Evolutionary conservation across 352 stramenopile species (phyloP), one percentile per base, ranked within the genome.

Genomic region (Peronospora belbahrii): DNA sequence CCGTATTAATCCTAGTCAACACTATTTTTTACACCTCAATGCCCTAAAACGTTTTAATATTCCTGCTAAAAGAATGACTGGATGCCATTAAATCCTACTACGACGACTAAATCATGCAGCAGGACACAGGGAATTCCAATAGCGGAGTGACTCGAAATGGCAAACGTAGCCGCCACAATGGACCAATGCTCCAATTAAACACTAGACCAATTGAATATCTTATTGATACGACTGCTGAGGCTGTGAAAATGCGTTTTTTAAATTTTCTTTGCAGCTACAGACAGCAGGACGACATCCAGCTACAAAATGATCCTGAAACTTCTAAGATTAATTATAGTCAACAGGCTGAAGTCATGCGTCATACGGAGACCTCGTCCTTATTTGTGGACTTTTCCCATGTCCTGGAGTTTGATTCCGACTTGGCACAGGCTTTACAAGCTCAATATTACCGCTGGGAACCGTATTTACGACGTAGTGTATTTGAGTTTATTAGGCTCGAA

Each of bases 351-450:
- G 74, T 93, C 37, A 93, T 93, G 81, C 81, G 78, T 45, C 73
- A 87, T 36, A 87, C 76, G 1, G 81, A 93, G 62, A 93, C 81
- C 19, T 93, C 81, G 32, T 93, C 81, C 41, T 64, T 93, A 6
- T 93, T 93, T 50, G 81, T 93, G 35, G 81, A 93, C 62, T 90
- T 90, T 42, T 77, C 81, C 24, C 78, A 88, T 42, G 74, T 93
- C 42, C 61, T 93, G 35, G 78, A 88, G 57, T 87, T 80, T 49
- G 81, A 93, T 39, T 59, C 79, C 15, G 81, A 90, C 51, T 63
- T 93, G 30, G 81, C 81, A 18, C 74, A 88, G 33, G 81, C 81
- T 10, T 62, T 93, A n/a, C 78, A 88, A 54, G 78, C 78, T 36
- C 78, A 88, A 52, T 90, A 90, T 49, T 88, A 90, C 36, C 78